Evolutionary conservation across 2,329 filamentous ascomycete genomes (phyloP), one percentile per base, ranked within the genome.

Genomic region (Penicillium glabrum): DNA sequence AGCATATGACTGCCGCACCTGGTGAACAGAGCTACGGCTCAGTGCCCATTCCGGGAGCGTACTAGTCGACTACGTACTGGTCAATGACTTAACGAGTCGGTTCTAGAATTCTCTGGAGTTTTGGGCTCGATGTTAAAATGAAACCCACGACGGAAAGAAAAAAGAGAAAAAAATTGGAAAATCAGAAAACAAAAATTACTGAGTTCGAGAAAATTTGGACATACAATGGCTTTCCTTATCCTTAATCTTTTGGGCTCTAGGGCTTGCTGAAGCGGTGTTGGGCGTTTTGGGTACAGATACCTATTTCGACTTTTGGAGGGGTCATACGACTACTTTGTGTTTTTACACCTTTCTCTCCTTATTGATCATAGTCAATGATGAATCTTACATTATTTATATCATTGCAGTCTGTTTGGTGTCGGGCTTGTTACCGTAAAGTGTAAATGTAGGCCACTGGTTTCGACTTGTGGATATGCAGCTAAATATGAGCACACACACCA

Each of bases 1-100:
- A 87, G 49, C 89, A 91, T 64, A 86, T 87, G 19, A 83, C 83
- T 11, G 83, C 86, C 26, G 89, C 89, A 10, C 87, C 89, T 0
- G 89, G 92, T 47, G 93, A 97, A 81, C 86, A 89, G 66, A 86
- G 87, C 48, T 97, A 96, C 74, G 93, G 88, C 13, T 80, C 88
- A 23, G 93, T 97, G 31, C 91, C 93, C 0, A 96, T 97, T 58
- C 93, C 93, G 0, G 90, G 89, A 6, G 90, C 92, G 0, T 97
- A 97, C 71, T 79, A 83, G 39, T 23, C 39, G 1, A 9, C 16
- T 10, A n/a, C 3, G 9, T n/a, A 9, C n/a, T 14, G 14, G 31
- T 7, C 13, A 5, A 33, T 33, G 31, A 16, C 19, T 41, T 13
- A 6, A 41, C 3, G 39, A 41, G 39, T 2, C 39, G 3, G 19